Conservation (phyloP, 1,284 basidiomycete species). For the Ceratobasidium sp. region DNA sequence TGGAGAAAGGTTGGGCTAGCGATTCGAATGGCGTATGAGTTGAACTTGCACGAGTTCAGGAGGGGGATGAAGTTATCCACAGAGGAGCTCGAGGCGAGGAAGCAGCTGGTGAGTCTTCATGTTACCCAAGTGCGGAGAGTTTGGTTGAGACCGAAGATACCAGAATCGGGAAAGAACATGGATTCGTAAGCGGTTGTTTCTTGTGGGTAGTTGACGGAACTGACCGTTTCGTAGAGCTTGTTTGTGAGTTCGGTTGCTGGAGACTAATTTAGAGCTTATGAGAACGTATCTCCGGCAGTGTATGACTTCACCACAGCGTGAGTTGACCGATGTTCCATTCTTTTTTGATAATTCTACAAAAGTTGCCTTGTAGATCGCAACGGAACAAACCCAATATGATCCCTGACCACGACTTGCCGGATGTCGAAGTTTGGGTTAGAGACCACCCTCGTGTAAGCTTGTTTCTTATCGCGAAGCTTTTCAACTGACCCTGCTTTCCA, state of each 20-base stretch:
- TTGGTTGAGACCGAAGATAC: neutral
- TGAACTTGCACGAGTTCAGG: slow-evolving; percentile 54
- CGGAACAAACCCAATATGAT: slow-evolving; percentile 44
- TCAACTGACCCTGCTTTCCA: neutral
- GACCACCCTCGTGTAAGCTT: slow-evolving; percentile 35
- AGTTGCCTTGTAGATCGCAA: slow-evolving; percentile 25
- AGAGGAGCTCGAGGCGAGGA: slow-evolving; percentile 52
- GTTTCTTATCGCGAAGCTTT: neutral
- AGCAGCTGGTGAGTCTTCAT: slow-evolving; percentile 49
- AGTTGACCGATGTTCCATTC: neutral
- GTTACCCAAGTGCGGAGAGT: neutral
- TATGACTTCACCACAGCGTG: slow-evolving; percentile 44
- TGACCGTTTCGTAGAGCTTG: slow-evolving; percentile 37
- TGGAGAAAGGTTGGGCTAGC: slow-evolving; percentile 56
- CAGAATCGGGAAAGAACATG: slow-evolving; percentile 52
- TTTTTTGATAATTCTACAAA: neutral
- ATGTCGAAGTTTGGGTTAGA: slow-evolving; percentile 29
- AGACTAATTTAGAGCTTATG: neutral
- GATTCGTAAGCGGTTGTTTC: slow-evolving; percentile 50
- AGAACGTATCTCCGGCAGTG: slow-evolving; percentile 6
- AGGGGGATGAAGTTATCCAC: slow-evolving; percentile 52
- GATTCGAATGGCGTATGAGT: slow-evolving; percentile 57
- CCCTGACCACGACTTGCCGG: slow-evolving; percentile 35
- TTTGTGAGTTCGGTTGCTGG: slow-evolving; percentile 27
- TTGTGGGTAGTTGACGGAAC: neutral